Evolutionary conservation across 2,329 filamentous ascomycete species (phyloP), one percentile per base, ranked within the genome.

Genomic region (Monilinia fructigena): DNA sequence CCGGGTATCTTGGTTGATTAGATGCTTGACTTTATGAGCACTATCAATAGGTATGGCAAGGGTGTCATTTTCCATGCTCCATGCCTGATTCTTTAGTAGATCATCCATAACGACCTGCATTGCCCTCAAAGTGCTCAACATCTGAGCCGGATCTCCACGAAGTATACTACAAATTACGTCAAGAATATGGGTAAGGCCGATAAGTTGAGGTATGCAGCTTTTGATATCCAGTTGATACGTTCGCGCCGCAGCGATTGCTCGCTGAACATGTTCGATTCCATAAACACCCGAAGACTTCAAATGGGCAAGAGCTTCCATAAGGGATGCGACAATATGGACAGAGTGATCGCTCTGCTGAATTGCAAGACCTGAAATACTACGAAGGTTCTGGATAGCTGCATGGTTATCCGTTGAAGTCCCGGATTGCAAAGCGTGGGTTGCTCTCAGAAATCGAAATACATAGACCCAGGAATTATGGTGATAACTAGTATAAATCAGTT

Each of bases 401-500:
- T 86, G 81, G 1, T 82, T 80, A 67, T 93, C 91, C 16, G 85
- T 82, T 12, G 83, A 81, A 54, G 80, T 85, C 5, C 83, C 81
- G 56, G 83, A 81, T 71, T 90, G 84, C 60, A 92, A 78, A 67
- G 89, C 85, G 55, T 93, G 83, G 0, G 89, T 86, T 0, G 89
- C 86, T 70, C 91, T 90, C 18, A 93, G 78, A 55, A 94, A 86
- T 10, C 90, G 86, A 72, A 93, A 90, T 0, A 88, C 89, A 74
- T 93, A 94, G 20, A 89, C 82, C 91, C 91, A 94, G 60, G 87
- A 84, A 11, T 83, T 80, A 71, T 90, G 88, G 74, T 88, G 86
- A 73, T 86, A 88, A 61, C 77, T 79, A 63, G 18, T 16, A 56
- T 26, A 35, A 14, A 35, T 72, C 38, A 71, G 66, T n/a, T 45